Base-by-base conservation (phyloP, 345 rosid species). In the Capsella bursapastoris region DNA sequence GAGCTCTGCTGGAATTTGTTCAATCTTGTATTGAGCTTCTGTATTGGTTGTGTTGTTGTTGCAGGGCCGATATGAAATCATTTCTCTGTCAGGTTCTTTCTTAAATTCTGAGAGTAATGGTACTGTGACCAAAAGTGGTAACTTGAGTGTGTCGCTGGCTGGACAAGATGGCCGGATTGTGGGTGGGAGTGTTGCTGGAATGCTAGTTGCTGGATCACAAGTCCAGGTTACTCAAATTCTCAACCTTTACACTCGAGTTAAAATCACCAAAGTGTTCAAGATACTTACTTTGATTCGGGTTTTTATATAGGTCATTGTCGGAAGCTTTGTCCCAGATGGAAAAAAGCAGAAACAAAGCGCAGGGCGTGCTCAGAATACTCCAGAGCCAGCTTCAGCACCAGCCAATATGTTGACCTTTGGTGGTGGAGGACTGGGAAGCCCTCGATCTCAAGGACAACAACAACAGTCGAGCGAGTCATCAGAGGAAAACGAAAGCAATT, bases 131-230 rank as follows among this genome's bases (percentile, higher is more conserved):
- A 88, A 97, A 82, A 71, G 84, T 22, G 94, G 98, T 25, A 91
- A 85, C 13, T 77, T 95, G 62, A 92, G 94, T 44, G 90, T 92
- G 18, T 87, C 94, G 7, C 71, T 95, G 37, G 88, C 98, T 73
- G 96, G 92, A 27, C 85, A 93, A 9, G 97, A 95, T 81, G 99
- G 99, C 15, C 88, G 86, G 55, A 89, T 95, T 73, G 71, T 95
- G 13, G 99, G 99, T 38, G 99, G 98, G 27, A 58, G 89, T 10
- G 98, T 95, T 35, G 98, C 90, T 34, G 99, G 99, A 57, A 85
- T 83, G 70, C 83, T 95, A 43, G 80, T 79, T 11, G 99, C 99
- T 74, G 96, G 97, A 63, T 80, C 98, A 45, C 90, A 90, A 75
- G 94, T 95, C 61, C 99, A 92, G 99, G 99, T 69, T 71, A 31